Base-by-base conservation (phyloP, 2,329 filamentous ascomycete genomes). In the Colletotrichum eremochloae region DNA sequence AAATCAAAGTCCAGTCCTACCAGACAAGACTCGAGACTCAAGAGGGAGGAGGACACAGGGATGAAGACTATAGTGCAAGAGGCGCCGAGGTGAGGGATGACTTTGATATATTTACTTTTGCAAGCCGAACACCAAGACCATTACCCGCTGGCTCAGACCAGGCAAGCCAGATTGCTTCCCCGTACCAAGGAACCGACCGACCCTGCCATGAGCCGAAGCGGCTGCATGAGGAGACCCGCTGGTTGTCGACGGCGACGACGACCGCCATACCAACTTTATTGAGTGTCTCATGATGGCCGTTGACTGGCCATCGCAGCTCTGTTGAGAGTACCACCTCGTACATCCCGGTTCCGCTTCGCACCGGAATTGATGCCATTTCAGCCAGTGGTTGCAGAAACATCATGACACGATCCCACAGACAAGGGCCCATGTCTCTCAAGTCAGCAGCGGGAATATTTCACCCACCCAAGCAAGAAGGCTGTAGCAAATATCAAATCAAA, bases 41-140 rank as follows among this genome's bases (percentile, higher is more conserved):
- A 52, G 67, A 67, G 71, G 56, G 67, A 67, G 60, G 46, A 61
- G 62, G 56, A 63, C 57, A 67, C 67, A 73, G 71, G 71, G 71
- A 74, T 72, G 53, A 55, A 69, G 63, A 66, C 63, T 63, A 57
- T 60, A 69, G 63, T 58, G 68, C 69, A 42, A 63, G 66, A 72
- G 69, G 53, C 69, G 66, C 58, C 53, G 69, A 69, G 65, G 38
- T 38, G 56, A 64, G 60, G 69, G 66, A 72, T 64, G 66, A 62
- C 50, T 63, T 73, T 24, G 69, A 69, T 69, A 73, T 74, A 74
- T 72, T 74, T 74, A 68, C 72, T 74, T 68, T 63, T 73, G 44
- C 72, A 29, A 68, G 58, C 65, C 38, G 31, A 60, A 60, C 29
- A 31, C 36, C 68, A 64, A 53, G 66, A 56, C 58, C 38, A 24